Base-by-base conservation (phyloP, 306 rosid species). In the Hippophae gyantsensis region DNA sequence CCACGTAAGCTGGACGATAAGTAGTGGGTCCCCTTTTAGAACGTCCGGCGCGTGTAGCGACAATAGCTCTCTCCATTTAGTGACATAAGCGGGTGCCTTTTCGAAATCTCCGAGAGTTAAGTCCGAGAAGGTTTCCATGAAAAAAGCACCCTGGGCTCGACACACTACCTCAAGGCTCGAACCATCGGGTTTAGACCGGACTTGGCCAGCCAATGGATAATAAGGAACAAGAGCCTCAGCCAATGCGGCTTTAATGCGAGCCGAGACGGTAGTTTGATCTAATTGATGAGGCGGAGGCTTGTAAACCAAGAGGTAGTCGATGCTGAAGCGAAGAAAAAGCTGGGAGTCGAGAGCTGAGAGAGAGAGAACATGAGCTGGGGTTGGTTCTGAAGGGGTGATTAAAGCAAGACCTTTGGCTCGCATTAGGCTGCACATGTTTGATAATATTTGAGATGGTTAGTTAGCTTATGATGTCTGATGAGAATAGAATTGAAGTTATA, bases 331-430 rank as follows among this genome's bases (percentile, higher is more conserved):
- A 26, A 90, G 87, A 69, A 90, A 90, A 72, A 79, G 94, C 51
- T 90, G 97, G 1, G 96, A 90, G 49, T 90, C 97, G 5, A 90
- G 27, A 23, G 96, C 65, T 0, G 97, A 90, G 49, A 90, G 96
- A 3, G 67, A 1, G 32, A 90, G 84, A 6, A 79, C 66, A 49
- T 67, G 58, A n/a, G 48, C 5, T 5, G 96, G 95, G 45, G 87
- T 83, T 58, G 89, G 87, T 8, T 79, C 87, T 10, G 87, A 72
- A 9, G 97, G 97, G 0, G 75, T 67, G 13, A 90, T 60, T 9
- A 87, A 62, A 7, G 66, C 73, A 2, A 80, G 89, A 47, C 82
- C 85, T 68, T 81, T 81, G 40, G 85, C 75, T 38, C 70, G 74
- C 52, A 83, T 82, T n/a, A 76, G 68, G 52, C 69, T 79, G 71